Base-by-base conservation (phyloP, 805 yeast genomes). In the Yarrowia keelungensis region DNA sequence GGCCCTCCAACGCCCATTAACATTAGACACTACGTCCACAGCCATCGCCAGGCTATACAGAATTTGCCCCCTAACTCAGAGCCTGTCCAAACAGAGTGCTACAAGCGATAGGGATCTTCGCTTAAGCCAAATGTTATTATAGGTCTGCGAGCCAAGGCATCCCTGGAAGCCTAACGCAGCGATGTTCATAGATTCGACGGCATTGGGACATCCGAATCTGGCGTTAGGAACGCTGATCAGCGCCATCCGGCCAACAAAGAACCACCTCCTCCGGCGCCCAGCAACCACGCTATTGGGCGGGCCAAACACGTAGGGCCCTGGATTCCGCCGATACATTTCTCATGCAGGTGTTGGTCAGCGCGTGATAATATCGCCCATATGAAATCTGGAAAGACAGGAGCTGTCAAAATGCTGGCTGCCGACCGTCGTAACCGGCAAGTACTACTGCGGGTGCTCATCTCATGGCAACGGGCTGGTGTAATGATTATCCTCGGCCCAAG, bases 401-500 rank as follows among this genome's bases (percentile, higher is more conserved):
- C 8, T 49, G 19, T 3, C 39, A 11, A 11, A 32, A 7, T 49
- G 39, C 3, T 19, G 15, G 41, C 7, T n/a, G 14, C 19, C 8
- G 12, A 16, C 8, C 12, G 19, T 3, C 12, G 19, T 9, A 5
- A 8, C 14, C 36, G 38, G 12, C 12, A 38, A 12, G 58, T 19
- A 11, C 26, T 3, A 7, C 58, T 53, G 43, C 35, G 43, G 58
- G 56, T 11, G 45, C 59, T 53, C 43, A 53, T 38, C 59, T 56
- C 62, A 8, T 19, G 38, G 38, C 47, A 56, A 56, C 62, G 62
- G 62, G 62, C 62, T 56, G 62, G 62, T 56, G 47, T 42, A 41
- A 9, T 11, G 62, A 56, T 56, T 41, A 56, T 56, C 62, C 62
- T 56, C 62, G 62, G 62, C 39, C 5, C 47, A 26, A 12, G 46